Percentiles rank a stretch among this genome's conserved stretches.
These are phyloP conservation scores for Nadsonia starkeyi-henricii DNA, from an alignment of 1,139 yeast species.

Conservation along the genomic window DNA sequence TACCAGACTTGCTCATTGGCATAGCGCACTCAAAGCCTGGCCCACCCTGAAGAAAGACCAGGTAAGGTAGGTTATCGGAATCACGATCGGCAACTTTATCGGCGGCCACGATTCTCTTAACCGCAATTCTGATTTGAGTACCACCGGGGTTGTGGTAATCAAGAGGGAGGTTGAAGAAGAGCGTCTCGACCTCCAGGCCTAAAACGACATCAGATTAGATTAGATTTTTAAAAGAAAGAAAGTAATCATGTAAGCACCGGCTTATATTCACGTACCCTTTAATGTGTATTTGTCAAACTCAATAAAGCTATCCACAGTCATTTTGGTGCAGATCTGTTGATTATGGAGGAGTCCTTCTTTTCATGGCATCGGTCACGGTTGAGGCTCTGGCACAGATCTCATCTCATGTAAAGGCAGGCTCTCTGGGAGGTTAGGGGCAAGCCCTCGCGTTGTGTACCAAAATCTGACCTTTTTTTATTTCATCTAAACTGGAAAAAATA, in stretches of 20 bases:
- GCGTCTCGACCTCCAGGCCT: constrained; percentile 6
- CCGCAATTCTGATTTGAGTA: constrained; percentile 2
- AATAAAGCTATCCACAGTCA: neutral
- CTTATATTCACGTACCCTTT: neutral
- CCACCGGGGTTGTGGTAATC: constrained; percentile 2
- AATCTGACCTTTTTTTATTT: too few species aligned
- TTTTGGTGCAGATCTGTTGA: too few species aligned
- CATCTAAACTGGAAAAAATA: too few species aligned
- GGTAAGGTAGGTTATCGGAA: constrained; percentile 1
- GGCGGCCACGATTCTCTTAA: constrained; percentile 3
- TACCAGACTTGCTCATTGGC: constrained; percentile 27
- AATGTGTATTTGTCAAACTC: neutral
- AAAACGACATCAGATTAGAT: constrained; percentile 9
- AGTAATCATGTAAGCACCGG: too few species aligned
- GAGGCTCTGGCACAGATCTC: too few species aligned
- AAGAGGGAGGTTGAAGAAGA: constrained; percentile 3
- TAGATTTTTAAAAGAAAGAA: constrained; percentile 23
- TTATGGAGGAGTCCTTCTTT: too few species aligned
- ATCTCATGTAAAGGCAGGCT: too few species aligned
- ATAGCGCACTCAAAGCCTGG: constrained; percentile 35
- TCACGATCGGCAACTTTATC: neutral
- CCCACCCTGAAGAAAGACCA: constrained; percentile 40
- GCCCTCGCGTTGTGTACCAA: too few species aligned
- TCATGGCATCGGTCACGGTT: too few species aligned
- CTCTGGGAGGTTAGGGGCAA: too few species aligned